phyloP scores from a whole-genome alignment of 352 stramenopile species.

The Lagenidium giganteum region DNA sequence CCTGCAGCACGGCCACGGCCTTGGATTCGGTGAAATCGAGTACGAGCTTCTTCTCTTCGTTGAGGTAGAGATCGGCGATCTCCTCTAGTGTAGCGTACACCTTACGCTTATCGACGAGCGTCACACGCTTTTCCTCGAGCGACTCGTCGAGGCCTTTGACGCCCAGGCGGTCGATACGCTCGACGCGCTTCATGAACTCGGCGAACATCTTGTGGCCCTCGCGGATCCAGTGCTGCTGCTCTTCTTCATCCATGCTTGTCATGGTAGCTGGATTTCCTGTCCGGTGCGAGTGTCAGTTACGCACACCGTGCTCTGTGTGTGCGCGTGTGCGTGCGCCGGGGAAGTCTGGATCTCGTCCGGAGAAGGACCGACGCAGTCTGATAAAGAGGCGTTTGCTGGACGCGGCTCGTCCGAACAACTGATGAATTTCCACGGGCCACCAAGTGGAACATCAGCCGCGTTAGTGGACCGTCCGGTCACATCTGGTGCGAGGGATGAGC shows the following conservation, averaged over 20 bases:
- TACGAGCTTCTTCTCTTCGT: constrained; percentile 59
- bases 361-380: too few relatives aligned
- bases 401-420: too few relatives aligned
- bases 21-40: constrained; percentile 73
- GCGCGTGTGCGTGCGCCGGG: too few relatives aligned
- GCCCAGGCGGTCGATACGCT: constrained; percentile 15
- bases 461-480: too few relatives aligned
- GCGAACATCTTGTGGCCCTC: constrained; percentile 15
- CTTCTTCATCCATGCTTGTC: constrained; percentile 10
- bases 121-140: constrained; percentile 31
- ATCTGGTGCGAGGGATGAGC: too few relatives aligned
- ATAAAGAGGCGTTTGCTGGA: too few relatives aligned
- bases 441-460: too few relatives aligned
- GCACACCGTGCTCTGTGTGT: too few relatives aligned
- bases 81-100: constrained; percentile 62
- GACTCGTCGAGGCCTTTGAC: constrained; percentile 20
- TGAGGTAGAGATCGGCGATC: constrained; percentile 60
- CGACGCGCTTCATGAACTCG: constrained; percentile 19
- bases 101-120: constrained; percentile 45
- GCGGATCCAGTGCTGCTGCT: constrained; percentile 11
- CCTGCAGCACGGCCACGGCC: constrained; percentile 36
- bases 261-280: background rate
- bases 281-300: too few relatives aligned
- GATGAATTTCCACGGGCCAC: too few relatives aligned
- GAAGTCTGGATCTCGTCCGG: too few relatives aligned